These are phyloP conservation scores for Apiotrichum mycotoxinovorans DNA, from an alignment of 1,284 basidiomycete species.

Conservation along the genomic window DNA sequence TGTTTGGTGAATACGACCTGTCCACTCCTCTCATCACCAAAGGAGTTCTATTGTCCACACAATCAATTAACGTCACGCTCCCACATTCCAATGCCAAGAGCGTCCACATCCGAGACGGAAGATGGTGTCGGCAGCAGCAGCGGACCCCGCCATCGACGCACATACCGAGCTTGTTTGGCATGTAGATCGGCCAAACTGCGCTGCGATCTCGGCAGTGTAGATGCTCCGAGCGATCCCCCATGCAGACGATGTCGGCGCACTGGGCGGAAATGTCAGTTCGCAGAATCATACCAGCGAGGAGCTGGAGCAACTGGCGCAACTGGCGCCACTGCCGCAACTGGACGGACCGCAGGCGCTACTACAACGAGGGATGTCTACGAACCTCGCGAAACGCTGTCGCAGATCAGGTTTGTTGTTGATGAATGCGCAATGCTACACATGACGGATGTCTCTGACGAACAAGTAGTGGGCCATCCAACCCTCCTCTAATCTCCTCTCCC, in stretches of 20 bases:
- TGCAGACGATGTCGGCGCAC: constrained; percentile 22
- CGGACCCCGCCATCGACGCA: neutral
- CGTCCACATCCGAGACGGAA: neutral
- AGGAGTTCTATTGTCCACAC: too few relatives aligned
- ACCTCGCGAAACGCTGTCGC: too few relatives aligned
- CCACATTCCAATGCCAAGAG: too few relatives aligned
- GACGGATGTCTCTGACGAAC: too few relatives aligned
- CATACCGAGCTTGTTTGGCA: constrained; percentile 3
- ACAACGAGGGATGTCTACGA: too few relatives aligned
- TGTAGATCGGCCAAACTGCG: constrained; percentile 10
- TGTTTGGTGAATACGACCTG: too few relatives aligned
- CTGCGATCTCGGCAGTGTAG: constrained; percentile 13
- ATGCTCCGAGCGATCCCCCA: constrained; percentile 6
- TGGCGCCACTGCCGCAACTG: too few relatives aligned
- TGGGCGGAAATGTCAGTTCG: constrained; percentile 19
- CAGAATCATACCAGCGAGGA: constrained; percentile 5
- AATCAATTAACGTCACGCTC: too few relatives aligned
- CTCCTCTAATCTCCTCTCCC: neutral
- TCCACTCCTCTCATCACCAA: too few relatives aligned
- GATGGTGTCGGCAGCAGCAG: neutral
- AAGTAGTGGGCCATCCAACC: too few relatives aligned
- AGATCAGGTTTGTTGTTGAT: too few relatives aligned
- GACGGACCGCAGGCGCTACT: neutral
- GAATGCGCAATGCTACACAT: too few relatives aligned
- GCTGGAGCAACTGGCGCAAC: neutral